Conservation (phyloP, 1,139 yeast species). For the Suhomyces chickasaworum region DNA sequence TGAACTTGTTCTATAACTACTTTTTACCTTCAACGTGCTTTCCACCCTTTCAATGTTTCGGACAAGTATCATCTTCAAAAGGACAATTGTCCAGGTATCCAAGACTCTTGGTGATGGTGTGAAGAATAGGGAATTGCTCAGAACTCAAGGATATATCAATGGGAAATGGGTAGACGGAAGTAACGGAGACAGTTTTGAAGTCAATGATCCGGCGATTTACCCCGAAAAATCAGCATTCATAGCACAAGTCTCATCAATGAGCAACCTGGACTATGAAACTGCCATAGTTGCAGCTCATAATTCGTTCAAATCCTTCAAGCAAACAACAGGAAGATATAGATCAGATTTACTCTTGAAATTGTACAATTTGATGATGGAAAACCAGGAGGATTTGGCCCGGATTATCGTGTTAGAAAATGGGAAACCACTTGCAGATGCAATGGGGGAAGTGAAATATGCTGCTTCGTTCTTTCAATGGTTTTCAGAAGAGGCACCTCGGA, state of each 20-base stretch:
- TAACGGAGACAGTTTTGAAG: slow-evolving; percentile 35
- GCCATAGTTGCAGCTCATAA: slow-evolving; percentile 44
- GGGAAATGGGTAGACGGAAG: slow-evolving; percentile 44
- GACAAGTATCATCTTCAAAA: background rate
- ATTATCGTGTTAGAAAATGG: slow-evolving; percentile 37
- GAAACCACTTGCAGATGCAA: slow-evolving; percentile 34
- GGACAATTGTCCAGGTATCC: slow-evolving; percentile 12
- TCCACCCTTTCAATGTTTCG: background rate
- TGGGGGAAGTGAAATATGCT: slow-evolving; percentile 36
- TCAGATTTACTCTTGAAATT: slow-evolving; percentile 40
- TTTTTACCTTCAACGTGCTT: background rate
- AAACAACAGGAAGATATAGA: slow-evolving; percentile 42
- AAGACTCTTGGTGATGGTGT: slow-evolving; percentile 23
- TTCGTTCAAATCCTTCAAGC: slow-evolving; percentile 40
- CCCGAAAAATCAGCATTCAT: slow-evolving; percentile 34
- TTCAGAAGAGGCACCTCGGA: slow-evolving; percentile 41
- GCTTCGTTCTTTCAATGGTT: slow-evolving; percentile 42
- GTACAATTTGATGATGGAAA: slow-evolving; percentile 26
- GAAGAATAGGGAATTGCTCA: slow-evolving; percentile 35
- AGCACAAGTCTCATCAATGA: slow-evolving; percentile 42
- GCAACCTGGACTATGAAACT: slow-evolving; percentile 33
- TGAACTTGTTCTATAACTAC: too few species aligned
- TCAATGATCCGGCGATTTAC: slow-evolving; percentile 47
- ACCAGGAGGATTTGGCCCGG: slow-evolving; percentile 33
- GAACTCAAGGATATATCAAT: slow-evolving; percentile 45